Base-by-base conservation (phyloP, 306 rosid species). In the Castanospermum australe region DNA sequence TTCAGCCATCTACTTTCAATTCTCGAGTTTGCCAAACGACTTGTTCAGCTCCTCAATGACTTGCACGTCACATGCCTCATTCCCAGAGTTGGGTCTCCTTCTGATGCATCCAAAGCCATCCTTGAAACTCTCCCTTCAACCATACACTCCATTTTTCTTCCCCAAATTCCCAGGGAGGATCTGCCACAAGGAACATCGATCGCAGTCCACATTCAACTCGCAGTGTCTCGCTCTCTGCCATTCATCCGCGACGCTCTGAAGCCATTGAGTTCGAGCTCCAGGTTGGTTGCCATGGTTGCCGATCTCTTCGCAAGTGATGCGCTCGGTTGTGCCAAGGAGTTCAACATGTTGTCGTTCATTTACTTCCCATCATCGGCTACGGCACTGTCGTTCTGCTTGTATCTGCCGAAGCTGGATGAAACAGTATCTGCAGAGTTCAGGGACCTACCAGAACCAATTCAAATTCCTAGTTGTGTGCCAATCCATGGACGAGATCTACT, bases 321-420 rank as follows among this genome's bases (percentile, higher is more conserved):
- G 0, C 75, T 82, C 1, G 39, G 17, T 70, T 64, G 51, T 50
- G 73, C 75, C 0, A 61, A 20, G 10, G 86, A 82, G 22, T 38
- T 76, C 18, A 76, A 76, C 50, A 13, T 71, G 25, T 69, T 32
- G 42, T 72, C 82, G 10, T 82, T 33, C 5, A 7, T 76, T 28
- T 82, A 33, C 61, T 14, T 5, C 42, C 78, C 86, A n/a, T 30
- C 73, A 17, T 12, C 82, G 0, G 79, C 82, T 35, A 63, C 15
- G 61, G 8, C 41, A 4, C 12, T 73, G 8, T 80, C 84, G 2
- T 15, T 80, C 8, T 70, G 15, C 45, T 14, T 76, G 0, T 6
- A 41, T 51, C 15, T 71, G 14, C 54, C 86, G 2, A 70, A 69
- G 22, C 35, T 76, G 7, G 68, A 82, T 15, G 25, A 69, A 0